These are phyloP conservation scores for Suillus subaureus DNA, from an alignment of 768 basidiomycete genomes.

Conservation along the genomic window DNA sequence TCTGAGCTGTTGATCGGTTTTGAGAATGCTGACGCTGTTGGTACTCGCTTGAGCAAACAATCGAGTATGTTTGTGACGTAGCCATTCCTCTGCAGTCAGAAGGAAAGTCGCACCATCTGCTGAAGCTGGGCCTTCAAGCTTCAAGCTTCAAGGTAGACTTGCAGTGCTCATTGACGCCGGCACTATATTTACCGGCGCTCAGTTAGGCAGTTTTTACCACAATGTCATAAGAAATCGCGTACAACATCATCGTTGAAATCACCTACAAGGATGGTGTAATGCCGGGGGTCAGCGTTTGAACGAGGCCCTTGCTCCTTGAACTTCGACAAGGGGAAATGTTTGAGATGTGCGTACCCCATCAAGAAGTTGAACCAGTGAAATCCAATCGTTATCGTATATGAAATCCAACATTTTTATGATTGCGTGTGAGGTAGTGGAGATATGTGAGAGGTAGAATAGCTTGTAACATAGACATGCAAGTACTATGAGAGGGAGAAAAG, in stretches of 20 bases:
- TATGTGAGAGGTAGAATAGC: no score
- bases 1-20: background rate
- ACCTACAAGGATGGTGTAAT: background rate
- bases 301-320: background rate
- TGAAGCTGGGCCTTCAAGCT: background rate
- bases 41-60: background rate
- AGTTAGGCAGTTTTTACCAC: background rate
- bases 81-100: background rate
- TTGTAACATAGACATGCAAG: no score
- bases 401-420: no score
- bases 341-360: no score
- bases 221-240: no score
- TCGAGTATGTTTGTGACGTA: background rate
- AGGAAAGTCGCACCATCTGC: background rate
- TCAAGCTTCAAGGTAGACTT: background rate
- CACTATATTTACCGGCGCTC: background rate
- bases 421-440: no score
- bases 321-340: no score
- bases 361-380: no score
- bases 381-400: no score
- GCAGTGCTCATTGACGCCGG: background rate
- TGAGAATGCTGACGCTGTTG: background rate
- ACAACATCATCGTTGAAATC: background rate
- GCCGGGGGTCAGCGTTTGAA: background rate
- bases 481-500: no score